phyloP scores from a whole-genome alignment of 345 rosid genomes.

The Turnera subulata region DNA sequence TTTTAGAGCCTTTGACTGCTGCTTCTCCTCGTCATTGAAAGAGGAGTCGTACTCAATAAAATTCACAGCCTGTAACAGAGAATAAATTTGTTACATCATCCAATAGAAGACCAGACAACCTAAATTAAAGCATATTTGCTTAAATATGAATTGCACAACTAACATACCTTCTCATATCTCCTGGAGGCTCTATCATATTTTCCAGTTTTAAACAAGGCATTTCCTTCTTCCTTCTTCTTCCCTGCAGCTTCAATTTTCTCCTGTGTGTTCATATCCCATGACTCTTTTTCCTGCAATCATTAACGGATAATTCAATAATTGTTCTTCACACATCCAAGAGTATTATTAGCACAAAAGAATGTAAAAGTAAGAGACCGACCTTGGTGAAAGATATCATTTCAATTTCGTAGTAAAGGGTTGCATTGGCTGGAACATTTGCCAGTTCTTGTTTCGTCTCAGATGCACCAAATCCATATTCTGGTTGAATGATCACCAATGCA shows the following conservation, averaged over 20 bases:
- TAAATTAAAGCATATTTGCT: too few relatives aligned
- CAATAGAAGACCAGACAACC: too few relatives aligned
- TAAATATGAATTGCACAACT: too few relatives aligned
- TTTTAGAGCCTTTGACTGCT: slow-evolving; percentile 69
- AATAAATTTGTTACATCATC: neutral
- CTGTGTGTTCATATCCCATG: slow-evolving; percentile 91
- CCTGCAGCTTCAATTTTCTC: slow-evolving; percentile 90
- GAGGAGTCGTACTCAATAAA: slow-evolving; percentile 72
- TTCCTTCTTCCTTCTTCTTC: slow-evolving; percentile 95
- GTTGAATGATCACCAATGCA: slow-evolving; percentile 61
- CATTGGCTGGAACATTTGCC: slow-evolving; percentile 68
- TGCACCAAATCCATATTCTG: slow-evolving; percentile 84
- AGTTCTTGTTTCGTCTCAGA: slow-evolving; percentile 67
- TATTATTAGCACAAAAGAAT: neutral
- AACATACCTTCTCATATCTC: slow-evolving; percentile 90
- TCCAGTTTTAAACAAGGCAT: slow-evolving; percentile 67
- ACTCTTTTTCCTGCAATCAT: slow-evolving; percentile 67
- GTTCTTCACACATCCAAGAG: neutral
- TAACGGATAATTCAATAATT: neutral
- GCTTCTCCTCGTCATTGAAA: slow-evolving; percentile 77
- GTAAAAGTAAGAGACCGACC: slow-evolving; percentile 25
- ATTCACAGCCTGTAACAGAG: slow-evolving; percentile 60
- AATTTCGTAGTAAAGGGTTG: slow-evolving; percentile 68
- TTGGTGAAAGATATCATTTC: slow-evolving; percentile 71
- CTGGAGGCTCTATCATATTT: slow-evolving; percentile 73